Conservation (phyloP, 1,284 basidiomycete genomes). For the Stereum hirsutum region DNA sequence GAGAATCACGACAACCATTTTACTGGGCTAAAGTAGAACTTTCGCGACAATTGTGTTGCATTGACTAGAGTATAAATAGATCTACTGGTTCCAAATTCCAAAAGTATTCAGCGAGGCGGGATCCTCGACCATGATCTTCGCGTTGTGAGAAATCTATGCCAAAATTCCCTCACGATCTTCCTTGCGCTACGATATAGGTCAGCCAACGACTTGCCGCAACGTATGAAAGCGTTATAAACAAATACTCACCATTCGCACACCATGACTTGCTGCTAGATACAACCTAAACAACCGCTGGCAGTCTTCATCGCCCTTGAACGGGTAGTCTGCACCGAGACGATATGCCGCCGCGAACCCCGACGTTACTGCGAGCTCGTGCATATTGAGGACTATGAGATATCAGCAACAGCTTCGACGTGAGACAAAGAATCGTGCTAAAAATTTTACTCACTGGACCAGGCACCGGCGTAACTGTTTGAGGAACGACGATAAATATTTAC, state of each 20-base stretch:
- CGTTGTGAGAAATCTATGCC: neutral
- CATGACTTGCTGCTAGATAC: constrained; percentile 32
- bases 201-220: neutral
- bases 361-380: constrained; percentile 52
- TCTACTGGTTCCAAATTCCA: too few relatives aligned
- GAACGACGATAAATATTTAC: constrained; percentile 1
- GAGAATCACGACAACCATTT: too few relatives aligned
- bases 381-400: constrained; percentile 27
- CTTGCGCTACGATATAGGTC: constrained; percentile 1
- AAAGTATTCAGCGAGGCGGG: too few relatives aligned
- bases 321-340: constrained; percentile 41
- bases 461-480: constrained; percentile 24
- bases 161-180: constrained; percentile 1
- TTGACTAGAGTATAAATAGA: too few relatives aligned
- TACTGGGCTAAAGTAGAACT: too few relatives aligned
- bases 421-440: neutral
- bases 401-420: constrained; percentile 5
- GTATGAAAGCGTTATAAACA: neutral
- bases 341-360: constrained; percentile 55
- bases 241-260: constrained; percentile 23
- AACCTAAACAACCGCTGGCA: constrained; percentile 37
- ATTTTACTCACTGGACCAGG: constrained; percentile 24
- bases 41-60: too few relatives aligned
- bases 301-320: constrained; percentile 31
- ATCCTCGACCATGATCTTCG: too few relatives aligned